Base-by-base conservation (phyloP, 305 asterid species). In the Nicotiana rustica region DNA sequence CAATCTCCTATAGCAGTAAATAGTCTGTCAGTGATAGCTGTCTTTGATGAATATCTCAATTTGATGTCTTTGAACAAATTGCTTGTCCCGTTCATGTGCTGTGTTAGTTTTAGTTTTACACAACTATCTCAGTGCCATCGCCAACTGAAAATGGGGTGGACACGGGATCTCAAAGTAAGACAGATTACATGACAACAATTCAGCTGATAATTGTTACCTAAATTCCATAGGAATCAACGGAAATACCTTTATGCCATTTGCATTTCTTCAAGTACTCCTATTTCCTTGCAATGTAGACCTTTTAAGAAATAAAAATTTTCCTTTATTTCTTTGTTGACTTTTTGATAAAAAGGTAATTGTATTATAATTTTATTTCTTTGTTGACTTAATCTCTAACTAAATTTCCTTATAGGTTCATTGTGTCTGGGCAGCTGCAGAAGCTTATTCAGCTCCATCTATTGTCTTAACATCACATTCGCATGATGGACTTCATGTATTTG, bases 371-470 rank as follows among this genome's bases (percentile, higher is more conserved):
- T 13, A 44, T 77, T 29, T 66, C 49, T 75, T 35, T 79, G 64
- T 75, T 52, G 65, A 52, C 14, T 69, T 82, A 68, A 65, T 79
- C 62, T 77, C 81, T 84, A 67, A 81, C 57, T 15, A 79, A 75
- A 36, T 35, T 44, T 85, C 75, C 49, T 67, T 85, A 89, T 71
- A 96, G 99, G 95, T 95, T 89, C 99, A 96, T 82, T 93, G 97
- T 90, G 99, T 96, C 83, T 95, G 99, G 99, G 98, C 98, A 68
- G 99, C 99, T 35, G 98, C 98, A 21, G 99, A 96, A 91, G 99
- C 99, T 78, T 96, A 96, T 90, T 96, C 99, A 82, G 98, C 99
- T 69, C 99, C 99, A 41, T 96, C 98, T 67, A 96, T 96, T 85
- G 99, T 96, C 83, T 86, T 95, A 73, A 95, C 99, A 61, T 91